phyloP scores from a whole-genome alignment of 495 filamentous ascomycete genomes.

The Neurospora tetraspora region DNA sequence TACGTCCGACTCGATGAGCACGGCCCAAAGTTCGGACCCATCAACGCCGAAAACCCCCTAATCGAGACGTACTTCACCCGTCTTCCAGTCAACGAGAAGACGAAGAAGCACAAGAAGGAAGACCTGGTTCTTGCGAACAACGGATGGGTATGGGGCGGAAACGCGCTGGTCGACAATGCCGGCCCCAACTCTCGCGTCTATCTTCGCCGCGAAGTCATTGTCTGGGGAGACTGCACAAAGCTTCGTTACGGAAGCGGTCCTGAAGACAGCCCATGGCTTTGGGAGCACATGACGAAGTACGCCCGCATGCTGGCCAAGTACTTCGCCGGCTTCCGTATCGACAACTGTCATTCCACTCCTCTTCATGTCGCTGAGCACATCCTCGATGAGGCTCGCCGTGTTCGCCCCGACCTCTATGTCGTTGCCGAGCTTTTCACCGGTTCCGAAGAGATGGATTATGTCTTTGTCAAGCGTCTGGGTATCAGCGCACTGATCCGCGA shows the following conservation, averaged over 20 bases:
- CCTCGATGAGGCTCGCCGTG: constrained; percentile 79
- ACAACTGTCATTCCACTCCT: constrained; percentile 97
- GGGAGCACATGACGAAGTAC: constrained; percentile 92
- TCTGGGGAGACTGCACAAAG: constrained; percentile 98
- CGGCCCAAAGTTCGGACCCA: constrained; percentile 77
- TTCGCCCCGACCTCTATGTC: constrained; percentile 81
- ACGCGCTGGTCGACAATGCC: constrained; percentile 87
- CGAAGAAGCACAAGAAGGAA: constrained; percentile 64
- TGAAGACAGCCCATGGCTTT: constrained; percentile 84
- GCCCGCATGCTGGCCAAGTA: constrained; percentile 90
- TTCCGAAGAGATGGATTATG: constrained; percentile 88
- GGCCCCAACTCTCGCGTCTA: constrained; percentile 84
- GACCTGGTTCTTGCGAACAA: constrained; percentile 86
- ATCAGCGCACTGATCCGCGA: constrained; percentile 87
- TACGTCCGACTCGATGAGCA: constrained; percentile 86
- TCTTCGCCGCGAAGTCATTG: constrained; percentile 86
- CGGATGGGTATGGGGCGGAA: constrained; percentile 97
- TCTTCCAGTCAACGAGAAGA: constrained; percentile 68
- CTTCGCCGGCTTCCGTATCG: constrained; percentile 91
- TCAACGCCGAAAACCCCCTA: constrained; percentile 67
- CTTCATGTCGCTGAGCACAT: constrained; percentile 88
- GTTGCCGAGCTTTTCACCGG: constrained; percentile 96
- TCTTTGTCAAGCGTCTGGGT: constrained; percentile 86
- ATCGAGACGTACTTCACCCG: constrained; percentile 95
- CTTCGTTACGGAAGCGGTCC: constrained; percentile 76